A percentile compares a stretch with the other conserved stretches of the same genome.
These are phyloP conservation scores for Dovyalis caffra DNA, from an alignment of 345 rosid species.

Conservation along the genomic window DNA sequence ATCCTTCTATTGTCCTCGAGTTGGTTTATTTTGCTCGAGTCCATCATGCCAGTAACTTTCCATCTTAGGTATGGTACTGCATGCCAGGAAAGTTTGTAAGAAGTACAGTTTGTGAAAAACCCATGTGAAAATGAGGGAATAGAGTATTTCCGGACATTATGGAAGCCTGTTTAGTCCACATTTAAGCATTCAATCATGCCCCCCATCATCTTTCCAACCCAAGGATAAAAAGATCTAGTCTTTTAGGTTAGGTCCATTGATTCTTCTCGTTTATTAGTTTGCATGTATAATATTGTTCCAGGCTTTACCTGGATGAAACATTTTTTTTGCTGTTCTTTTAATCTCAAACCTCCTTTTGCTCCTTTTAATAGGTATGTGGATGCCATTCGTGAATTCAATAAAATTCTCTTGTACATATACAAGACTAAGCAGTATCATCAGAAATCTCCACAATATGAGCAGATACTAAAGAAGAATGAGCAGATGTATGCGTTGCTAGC, in stretches of 20 bases:
- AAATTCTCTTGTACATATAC: constrained; percentile 87
- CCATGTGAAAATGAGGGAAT: neutral
- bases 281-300: neutral
- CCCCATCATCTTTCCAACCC: neutral
- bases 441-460: constrained; percentile 92
- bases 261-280: neutral
- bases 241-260: neutral
- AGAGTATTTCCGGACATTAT: neutral
- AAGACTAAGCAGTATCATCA: constrained; percentile 94
- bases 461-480: constrained; percentile 93
- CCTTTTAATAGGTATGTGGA: constrained; percentile 68
- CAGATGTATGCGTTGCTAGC: constrained; percentile 98
- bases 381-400: constrained; percentile 92
- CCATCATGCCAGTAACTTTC: neutral
- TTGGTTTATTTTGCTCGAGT: neutral
- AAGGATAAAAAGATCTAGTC: neutral
- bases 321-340: neutral
- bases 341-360: neutral
- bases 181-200: neutral
- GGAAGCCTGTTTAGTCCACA: neutral
- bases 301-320: neutral
- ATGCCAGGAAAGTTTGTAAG: no score
- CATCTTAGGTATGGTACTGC: neutral
- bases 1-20: neutral
- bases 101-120: neutral